Base-by-base conservation (phyloP, 2,329 filamentous ascomycete species). In the Neopestalotiopsis rosae region DNA sequence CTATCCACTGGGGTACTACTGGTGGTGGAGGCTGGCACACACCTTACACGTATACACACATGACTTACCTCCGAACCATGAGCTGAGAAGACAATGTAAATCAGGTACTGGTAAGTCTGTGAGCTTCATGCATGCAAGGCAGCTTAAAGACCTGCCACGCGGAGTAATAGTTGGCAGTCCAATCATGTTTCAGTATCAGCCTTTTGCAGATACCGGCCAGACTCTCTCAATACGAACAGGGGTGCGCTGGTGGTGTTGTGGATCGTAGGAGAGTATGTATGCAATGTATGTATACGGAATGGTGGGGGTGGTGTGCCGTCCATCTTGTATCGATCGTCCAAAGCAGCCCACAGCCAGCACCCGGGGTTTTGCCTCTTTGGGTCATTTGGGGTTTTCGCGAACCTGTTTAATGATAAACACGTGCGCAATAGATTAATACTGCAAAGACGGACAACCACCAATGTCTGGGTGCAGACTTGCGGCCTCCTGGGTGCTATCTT, bases 151-250 rank as follows among this genome's bases (percentile, higher is more conserved):
- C 57, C 57, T 59, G 57, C 57, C 57, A 59, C 57, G 57, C 57
- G 57, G 24, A 59, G 57, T 59, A 59, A 59, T 59, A 30, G 30
- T 59, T 52, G 45, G 57, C 57, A 59, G 57, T 28, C 57, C 57
- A 59, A 59, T 59, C 57, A 59, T 14, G 24, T 59, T 59, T 6
- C 28, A 24, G 28, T 17, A 34, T 52, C 45, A 17, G 45, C 45
- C 45, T 10, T 52, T 34, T 28, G 28, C 24, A n/a, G 57, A 59
- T 30, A 24, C 30, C 57, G 57, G 57, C 20, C 57, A 59, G 57
- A 24, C 24, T 59, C 24, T 59, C 57, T 59, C 20, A 14, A 59
- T n/a, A 59, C 20, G 45, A n/a, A 52, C 45, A 38, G 34, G 45
- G 45, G 45, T 9, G 45, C 45, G 45, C 6, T 17, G 20, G 6